Base-by-base conservation (phyloP, 2,329 filamentous ascomycete species). In the Curvularia sp. region DNA sequence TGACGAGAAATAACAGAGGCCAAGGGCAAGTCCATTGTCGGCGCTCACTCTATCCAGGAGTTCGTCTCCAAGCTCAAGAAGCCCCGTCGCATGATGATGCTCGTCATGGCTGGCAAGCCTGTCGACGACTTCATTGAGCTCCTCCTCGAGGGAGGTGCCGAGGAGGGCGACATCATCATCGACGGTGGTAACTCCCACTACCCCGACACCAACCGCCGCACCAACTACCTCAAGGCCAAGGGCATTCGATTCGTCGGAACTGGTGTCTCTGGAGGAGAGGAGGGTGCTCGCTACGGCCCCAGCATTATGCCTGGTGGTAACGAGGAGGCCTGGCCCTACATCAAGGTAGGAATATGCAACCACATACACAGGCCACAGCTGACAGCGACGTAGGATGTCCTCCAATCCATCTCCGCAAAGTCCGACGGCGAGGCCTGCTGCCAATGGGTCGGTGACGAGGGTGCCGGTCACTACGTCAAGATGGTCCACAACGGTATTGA, bases 401-500 rank as follows among this genome's bases (percentile, higher is more conserved):
- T 99, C 87, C 95, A 99, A 85, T 88, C 88, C 84, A 97, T 99
- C 79, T 87, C 95, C 66, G 95, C 95, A 81, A 98, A 99, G 89
- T 96, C 91, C 81, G 94, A 97, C 76, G 89, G 89, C 75, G 95
- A 99, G 87, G 84, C 95, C 68, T 99, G 95, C 89, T 99, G 95
- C 79, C 95, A 99, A 83, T 99, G 95, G 95, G 95, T 99, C 74
- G 95, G 95, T 84, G 95, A 98, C 83, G 93, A 98, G 82, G 95
- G 95, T 88, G 92, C 95, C 83, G 95, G 95, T 74, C 95, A 99
- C 89, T 99, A 97, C 86, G 94, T 99, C 86, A 99, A 99, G 91
- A 99, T 99, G 95, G 95, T 99, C 66, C 95, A 99, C 90, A 99
- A 99, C 84, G 95, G 95, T 87, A 99, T 99, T 75, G 95, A 99